Percentiles rank a stretch among this genome's conserved stretches.
Evolutionary conservation across 768 basidiomycete genomes (phyloP).

Genomic region (Chalciporus chontae): DNA sequence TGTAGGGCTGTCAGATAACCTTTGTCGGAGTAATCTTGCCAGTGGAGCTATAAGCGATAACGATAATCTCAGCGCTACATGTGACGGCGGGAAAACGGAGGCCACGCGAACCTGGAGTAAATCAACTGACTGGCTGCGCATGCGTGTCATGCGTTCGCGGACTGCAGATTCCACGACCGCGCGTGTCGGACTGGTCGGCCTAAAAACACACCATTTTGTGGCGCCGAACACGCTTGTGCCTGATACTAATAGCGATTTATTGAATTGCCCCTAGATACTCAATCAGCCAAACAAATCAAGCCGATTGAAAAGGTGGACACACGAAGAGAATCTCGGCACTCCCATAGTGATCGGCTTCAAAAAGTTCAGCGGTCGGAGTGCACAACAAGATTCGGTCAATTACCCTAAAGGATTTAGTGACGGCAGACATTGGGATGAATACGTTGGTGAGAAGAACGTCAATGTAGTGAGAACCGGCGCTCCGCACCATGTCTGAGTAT

Average conservation of each 20-base stretch:
- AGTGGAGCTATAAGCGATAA: slow-evolving; percentile 60
- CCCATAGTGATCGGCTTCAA: slow-evolving; percentile 81
- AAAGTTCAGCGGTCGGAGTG: slow-evolving; percentile 10
- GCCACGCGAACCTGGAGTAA: slow-evolving; percentile 58
- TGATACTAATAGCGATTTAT: slow-evolving; percentile 39
- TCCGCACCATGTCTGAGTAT: slow-evolving; percentile 53
- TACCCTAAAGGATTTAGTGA: slow-evolving; percentile 24
- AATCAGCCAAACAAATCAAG: not conserved
- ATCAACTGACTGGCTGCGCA: slow-evolving; percentile 58
- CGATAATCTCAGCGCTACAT: not conserved
- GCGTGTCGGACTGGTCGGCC: slow-evolving; percentile 46
- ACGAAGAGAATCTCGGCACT: slow-evolving; percentile 81
- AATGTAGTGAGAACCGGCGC: slow-evolving; percentile 8
- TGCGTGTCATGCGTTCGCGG: slow-evolving; percentile 66
- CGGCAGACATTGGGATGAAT: slow-evolving; percentile 1
- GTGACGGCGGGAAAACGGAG: not conserved
- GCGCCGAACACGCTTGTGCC: slow-evolving; percentile 56
- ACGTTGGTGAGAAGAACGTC: slow-evolving; percentile 1
- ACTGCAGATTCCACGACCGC: slow-evolving; percentile 59
- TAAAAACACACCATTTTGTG: slow-evolving; percentile 87
- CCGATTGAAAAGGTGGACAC: slow-evolving; percentile 23
- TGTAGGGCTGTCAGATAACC: slow-evolving; percentile 47
- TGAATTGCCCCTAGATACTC: slow-evolving; percentile 63
- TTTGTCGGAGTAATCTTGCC: slow-evolving; percentile 63
- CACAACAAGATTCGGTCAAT: slow-evolving; percentile 2